Base-by-base conservation (phyloP, 2,329 filamentous ascomycete genomes). In the Penicillium fuscoglaucum region DNA sequence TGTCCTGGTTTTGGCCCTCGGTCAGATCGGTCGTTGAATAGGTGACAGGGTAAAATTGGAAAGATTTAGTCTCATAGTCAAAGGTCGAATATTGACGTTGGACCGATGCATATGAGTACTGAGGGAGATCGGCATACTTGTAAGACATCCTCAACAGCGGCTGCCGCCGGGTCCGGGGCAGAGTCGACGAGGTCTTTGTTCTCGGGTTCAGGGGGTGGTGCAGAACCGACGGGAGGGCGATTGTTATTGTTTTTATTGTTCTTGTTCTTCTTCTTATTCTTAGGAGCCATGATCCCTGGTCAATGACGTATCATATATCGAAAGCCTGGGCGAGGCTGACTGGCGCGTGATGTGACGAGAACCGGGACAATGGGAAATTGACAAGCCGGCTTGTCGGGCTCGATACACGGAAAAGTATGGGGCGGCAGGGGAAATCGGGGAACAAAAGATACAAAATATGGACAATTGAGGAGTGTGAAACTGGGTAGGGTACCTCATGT, bases 51-150 rank as follows among this genome's bases (percentile, higher is more conserved):
- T 76, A 72, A 63, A 65, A 71, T 66, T 70, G 71, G 61, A 70
- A 77, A 65, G 69, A 61, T 54, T 71, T 62, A 63, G 75, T 75
- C 61, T 70, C 62, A 68, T 61, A 71, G 68, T 79, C 76, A 69
- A 73, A 78, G 49, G 74, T 75, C 69, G 78, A 76, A 69, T 78
- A 79, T 62, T 74, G 70, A 72, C 67, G 64, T 63, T 76, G 70
- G 67, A 75, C 71, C 55, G 68, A 72, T 66, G 78, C 75, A 70
- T 79, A 80, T 64, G 74, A 61, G 70, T 72, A 79, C 57, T 63
- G 61, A 69, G 76, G 72, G 70, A 78, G 62, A 56, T 75, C 59
- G 72, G 76, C 78, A 74, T 79, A 80, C 77, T 76, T 68, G 68
- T 68, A 72, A 55, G 65, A 50, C 76, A 78, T 78, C 66, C 70